phyloP scores from a whole-genome alignment of 78 protist genomes.

The Dictyostelium brefeldianum region DNA sequence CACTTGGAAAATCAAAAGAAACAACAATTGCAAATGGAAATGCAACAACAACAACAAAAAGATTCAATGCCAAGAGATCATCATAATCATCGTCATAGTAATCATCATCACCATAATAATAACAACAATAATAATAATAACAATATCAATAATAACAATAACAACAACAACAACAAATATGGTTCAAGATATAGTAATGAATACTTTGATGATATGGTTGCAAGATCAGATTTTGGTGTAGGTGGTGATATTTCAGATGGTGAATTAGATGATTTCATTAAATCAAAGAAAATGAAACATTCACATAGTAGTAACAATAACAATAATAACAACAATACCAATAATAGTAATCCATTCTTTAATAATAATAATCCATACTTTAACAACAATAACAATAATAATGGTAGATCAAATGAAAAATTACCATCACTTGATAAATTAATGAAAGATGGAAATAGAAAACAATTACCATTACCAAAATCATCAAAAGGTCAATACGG shows the following conservation, averaged over 20 bases:
- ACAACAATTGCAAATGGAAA: slow-evolving; percentile 7
- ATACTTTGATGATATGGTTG: not conserved
- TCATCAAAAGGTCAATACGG: not conserved
- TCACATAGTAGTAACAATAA: not conserved
- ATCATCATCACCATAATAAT: not conserved
- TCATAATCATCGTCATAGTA: not conserved
- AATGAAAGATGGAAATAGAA: not conserved
- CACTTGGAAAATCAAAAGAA: slow-evolving; percentile 6
- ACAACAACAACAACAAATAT: not conserved
- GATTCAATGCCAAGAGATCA: not conserved
- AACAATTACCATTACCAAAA: not conserved
- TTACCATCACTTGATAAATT: slow-evolving; percentile 16
- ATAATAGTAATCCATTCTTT: not conserved
- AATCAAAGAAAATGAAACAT: slow-evolving; percentile 21
- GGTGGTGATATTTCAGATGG: slow-evolving; percentile 10
- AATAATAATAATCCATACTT: too few relatives aligned
- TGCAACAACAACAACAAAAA: not conserved
- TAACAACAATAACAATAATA: not conserved
- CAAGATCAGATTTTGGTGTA: not conserved
- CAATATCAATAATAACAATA: not conserved
- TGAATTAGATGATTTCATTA: not conserved
- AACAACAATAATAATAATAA: too few relatives aligned
- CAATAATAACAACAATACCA: not conserved
- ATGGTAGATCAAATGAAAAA: not conserved
- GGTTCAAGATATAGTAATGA: not conserved